Conservation (phyloP, 495 filamentous ascomycete genomes). For the Aspergillus wentii region DNA sequence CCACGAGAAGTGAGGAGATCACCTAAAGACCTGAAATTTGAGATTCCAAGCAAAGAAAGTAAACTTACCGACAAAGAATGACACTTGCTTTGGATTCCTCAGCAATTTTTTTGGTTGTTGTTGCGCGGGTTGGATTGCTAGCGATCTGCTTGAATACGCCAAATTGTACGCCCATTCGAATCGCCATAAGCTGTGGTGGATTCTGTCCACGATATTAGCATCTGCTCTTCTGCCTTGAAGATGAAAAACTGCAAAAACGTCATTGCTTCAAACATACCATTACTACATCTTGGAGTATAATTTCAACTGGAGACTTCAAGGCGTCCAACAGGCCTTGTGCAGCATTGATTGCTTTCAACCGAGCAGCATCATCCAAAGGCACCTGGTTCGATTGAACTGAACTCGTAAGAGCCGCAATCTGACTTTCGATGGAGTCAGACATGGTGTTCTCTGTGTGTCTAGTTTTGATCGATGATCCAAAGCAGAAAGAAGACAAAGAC, state of each 20-base stretch:
- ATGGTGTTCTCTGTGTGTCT: too few relatives aligned
- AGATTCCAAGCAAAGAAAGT: too few relatives aligned
- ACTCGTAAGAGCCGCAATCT: conserved; percentile 1
- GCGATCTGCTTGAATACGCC: conserved; percentile 9
- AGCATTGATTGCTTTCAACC: conserved; percentile 3
- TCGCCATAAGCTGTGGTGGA: conserved; percentile 6
- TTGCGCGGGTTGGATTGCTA: conserved; percentile 3
- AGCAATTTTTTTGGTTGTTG: conserved; percentile 9
- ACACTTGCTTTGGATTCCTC: conserved; percentile 9
- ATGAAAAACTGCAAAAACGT: too few relatives aligned
- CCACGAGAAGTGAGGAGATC: too few relatives aligned
- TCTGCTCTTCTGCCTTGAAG: too few relatives aligned
- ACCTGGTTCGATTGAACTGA: neutral
- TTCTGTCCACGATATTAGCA: conserved; percentile 2
- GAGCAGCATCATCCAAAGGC: conserved; percentile 3
- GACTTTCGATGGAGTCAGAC: conserved; percentile 3
- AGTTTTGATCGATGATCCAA: too few relatives aligned
- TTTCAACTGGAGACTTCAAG: conserved; percentile 16
- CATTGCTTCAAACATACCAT: conserved; percentile 13
- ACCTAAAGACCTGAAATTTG: too few relatives aligned
- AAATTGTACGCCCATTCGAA: conserved; percentile 17
- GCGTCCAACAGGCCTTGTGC: conserved; percentile 3
- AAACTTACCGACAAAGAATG: conserved; percentile 11
- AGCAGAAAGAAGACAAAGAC: too few relatives aligned
- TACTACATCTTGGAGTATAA: conserved; percentile 13